phyloP scores from a whole-genome alignment of 2,329 filamentous ascomycete species.

The Pyrenophora seminiperda region DNA sequence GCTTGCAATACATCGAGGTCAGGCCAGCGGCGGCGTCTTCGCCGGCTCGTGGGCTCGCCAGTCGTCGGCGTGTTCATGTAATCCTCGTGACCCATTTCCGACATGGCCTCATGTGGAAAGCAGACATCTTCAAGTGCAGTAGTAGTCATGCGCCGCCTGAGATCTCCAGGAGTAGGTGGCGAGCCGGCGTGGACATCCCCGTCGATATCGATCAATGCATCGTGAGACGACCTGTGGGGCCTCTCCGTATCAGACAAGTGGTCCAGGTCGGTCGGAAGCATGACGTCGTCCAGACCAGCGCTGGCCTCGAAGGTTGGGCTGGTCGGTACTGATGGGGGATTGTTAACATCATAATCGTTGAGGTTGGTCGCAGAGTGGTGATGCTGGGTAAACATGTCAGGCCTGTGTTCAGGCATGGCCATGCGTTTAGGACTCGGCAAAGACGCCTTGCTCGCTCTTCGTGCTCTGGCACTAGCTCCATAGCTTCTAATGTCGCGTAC shows the following conservation, averaged over 20 bases:
- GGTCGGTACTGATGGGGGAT: conserved; percentile 66
- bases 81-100: conserved; percentile 82
- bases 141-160: conserved; percentile 50
- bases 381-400: conserved; percentile 31
- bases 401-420: conserved; percentile 18
- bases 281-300: conserved; percentile 64
- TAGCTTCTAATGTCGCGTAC: conserved; percentile 46
- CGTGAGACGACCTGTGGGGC: conserved; percentile 40
- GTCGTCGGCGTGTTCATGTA: conserved; percentile 57
- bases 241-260: conserved; percentile 28
- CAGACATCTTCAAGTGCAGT: conserved; percentile 87
- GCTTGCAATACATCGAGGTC: conserved; percentile 83
- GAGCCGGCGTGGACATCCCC: conserved; percentile 58
- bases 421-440: conserved; percentile 36
- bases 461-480: conserved; percentile 41
- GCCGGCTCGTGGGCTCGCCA: conserved; percentile 50
- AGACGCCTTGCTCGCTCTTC: conserved; percentile 41
- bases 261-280: conserved; percentile 69
- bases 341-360: conserved; percentile 65
- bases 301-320: conserved; percentile 61
- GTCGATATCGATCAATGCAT: conserved; percentile 59
- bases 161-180: conserved; percentile 30
- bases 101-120: conserved; percentile 79
- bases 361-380: conserved; percentile 41
- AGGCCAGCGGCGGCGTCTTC: conserved; percentile 73